Evolutionary conservation across 768 basidiomycete species (phyloP), one percentile per base, ranked within the genome.

Genomic region (Favolaschia claudopus): DNA sequence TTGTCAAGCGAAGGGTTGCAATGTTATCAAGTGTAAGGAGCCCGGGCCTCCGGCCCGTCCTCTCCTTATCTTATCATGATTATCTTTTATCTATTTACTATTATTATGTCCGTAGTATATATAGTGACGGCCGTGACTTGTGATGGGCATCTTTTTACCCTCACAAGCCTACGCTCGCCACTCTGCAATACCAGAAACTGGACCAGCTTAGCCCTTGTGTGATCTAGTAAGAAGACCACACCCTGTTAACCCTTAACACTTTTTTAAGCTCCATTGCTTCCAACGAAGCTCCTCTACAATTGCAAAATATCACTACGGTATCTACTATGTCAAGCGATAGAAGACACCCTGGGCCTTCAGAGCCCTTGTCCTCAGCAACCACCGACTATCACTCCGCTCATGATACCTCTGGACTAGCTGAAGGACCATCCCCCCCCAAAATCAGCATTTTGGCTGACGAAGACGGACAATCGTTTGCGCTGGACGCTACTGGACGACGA

Each of bases 1-100:
- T 67, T 13, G 67, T 47, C 19, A 69, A 52, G 1, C 61, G 29
- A 3, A 70, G 50, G 14, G 69, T 68, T 13, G 49, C 38, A 2
- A 43, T 39, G 22, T 56, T 42, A 44, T 67, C 65, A 24, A 70
- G 24, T 43, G 42, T 43, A 14, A 43, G 7, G 42, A n/a, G n/a
- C n/a, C n/a, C n/a, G n/a, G n/a, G n/a, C n/a, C 20, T 12, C 42
- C 42, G 42, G 42, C 13, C 20, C 42, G 24, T 25, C 20, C 14
- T 9, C 20, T 25, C 13, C 20, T 43, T 9, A 43, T 25, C 42
- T 20, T 43, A 43, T 17, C 42, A 43, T 22, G 9, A 43, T 25
- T 25, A 43, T 43, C n/a, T n/a, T n/a, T n/a, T n/a, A n/a, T n/a
- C n/a, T n/a, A n/a, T n/a, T n/a, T n/a, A n/a, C n/a, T n/a, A n/a